These are phyloP conservation scores for Colletotrichum neosansevieriae DNA, from an alignment of 2,329 filamentous ascomycete species.

Conservation along the genomic window DNA sequence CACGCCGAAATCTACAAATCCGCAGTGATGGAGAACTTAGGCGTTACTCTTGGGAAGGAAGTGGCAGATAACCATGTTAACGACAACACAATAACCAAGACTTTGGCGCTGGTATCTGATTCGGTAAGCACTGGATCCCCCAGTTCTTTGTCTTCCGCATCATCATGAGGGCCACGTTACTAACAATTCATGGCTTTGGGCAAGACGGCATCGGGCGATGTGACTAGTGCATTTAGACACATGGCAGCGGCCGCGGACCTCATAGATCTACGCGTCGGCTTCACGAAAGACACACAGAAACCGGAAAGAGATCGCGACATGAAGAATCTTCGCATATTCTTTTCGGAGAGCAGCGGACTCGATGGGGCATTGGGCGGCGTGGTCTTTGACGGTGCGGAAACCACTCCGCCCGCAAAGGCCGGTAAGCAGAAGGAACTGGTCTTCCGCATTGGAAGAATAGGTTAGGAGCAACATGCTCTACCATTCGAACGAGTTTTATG, in stretches of 20 bases:
- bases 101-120: slow-evolving; percentile 40
- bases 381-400: background rate
- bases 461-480: background rate
- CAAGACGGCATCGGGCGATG: slow-evolving; percentile 13
- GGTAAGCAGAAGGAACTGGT: background rate
- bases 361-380: background rate
- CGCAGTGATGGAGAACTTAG: slow-evolving; percentile 38
- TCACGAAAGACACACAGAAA: background rate
- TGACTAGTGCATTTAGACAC: slow-evolving; percentile 3
- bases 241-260: slow-evolving; percentile 16
- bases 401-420: too few species aligned
- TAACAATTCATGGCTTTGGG: background rate
- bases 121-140: slow-evolving; percentile 18
- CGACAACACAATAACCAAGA: slow-evolving; percentile 43
- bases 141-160: background rate
- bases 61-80: slow-evolving; percentile 21
- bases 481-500: background rate
- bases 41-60: slow-evolving; percentile 27
- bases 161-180: background rate
- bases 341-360: background rate
- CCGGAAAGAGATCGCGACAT: background rate
- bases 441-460: slow-evolving; percentile 5
- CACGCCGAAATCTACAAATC: slow-evolving; percentile 39
- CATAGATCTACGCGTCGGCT: background rate
- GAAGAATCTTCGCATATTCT: background rate